These are phyloP conservation scores for Blepharisma undulans DNA, from an alignment of 169 alveolate species.

Conservation along the genomic window DNA sequence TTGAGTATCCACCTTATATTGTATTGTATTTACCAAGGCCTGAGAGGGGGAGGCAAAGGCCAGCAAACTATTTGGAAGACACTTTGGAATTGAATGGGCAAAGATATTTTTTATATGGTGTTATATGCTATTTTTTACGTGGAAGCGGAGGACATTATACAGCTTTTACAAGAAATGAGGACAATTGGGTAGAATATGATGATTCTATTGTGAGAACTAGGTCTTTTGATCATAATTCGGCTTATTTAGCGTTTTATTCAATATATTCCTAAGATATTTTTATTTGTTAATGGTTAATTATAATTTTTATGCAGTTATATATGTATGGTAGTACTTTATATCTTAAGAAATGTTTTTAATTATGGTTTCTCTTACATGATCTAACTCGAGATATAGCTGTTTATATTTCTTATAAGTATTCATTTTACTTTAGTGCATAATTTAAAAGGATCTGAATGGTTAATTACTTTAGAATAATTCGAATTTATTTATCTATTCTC, in stretches of 20 bases:
- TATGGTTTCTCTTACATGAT: too few relatives aligned
- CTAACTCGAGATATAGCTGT: too few relatives aligned
- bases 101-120: neutral
- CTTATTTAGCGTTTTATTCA: neutral
- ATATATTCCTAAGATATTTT: too few relatives aligned
- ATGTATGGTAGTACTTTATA: too few relatives aligned
- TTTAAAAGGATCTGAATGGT: too few relatives aligned
- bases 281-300: too few relatives aligned
- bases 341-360: too few relatives aligned
- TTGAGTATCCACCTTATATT: neutral
- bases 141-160: neutral
- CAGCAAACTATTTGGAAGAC: neutral
- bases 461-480: too few relatives aligned
- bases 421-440: too few relatives aligned
- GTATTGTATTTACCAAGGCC: neutral
- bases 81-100: neutral
- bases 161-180: neutral
- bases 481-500: neutral
- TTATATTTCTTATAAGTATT: too few relatives aligned
- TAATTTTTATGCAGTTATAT: too few relatives aligned
- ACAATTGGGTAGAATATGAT: neutral
- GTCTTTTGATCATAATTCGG: neutral
- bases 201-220: neutral
- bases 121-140: neutral
- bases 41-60: neutral